Conservation (phyloP, 352 stramenopile species). For the Blastocystis sp. region DNA sequence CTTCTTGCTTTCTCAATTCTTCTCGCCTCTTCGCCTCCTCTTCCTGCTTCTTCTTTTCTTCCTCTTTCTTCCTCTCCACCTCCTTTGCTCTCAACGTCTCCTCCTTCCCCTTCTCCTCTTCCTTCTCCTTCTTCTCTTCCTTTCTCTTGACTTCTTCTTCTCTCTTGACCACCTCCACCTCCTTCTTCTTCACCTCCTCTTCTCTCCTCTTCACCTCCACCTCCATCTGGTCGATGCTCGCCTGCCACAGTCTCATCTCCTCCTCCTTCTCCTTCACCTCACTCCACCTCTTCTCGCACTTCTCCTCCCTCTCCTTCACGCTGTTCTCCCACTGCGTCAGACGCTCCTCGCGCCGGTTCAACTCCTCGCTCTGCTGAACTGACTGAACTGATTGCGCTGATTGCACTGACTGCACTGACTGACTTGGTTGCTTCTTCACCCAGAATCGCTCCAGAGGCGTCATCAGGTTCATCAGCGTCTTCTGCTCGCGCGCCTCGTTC, state of each 20-base stretch:
- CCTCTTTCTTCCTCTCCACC: neutral
- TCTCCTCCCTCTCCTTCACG: constrained; percentile 9
- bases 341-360: neutral
- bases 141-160: neutral
- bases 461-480: neutral
- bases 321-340: neutral
- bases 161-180: neutral
- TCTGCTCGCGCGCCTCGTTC: neutral
- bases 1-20: neutral
- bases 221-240: neutral
- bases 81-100: neutral
- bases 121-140: neutral
- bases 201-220: neutral
- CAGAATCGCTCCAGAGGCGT: neutral
- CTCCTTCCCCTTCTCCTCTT: neutral
- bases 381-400: no score
- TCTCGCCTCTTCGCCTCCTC: neutral
- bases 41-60: neutral
- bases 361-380: neutral
- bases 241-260: neutral
- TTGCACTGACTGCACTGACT: no score
- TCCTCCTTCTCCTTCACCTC: constrained; percentile 22
- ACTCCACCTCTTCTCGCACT: neutral
- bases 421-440: neutral
- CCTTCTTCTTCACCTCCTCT: neutral